A percentile compares a stretch with the other conserved stretches of the same genome.
Evolutionary conservation across 139 green algal species (phyloP).

Genomic region (Volvox africanus): DNA sequence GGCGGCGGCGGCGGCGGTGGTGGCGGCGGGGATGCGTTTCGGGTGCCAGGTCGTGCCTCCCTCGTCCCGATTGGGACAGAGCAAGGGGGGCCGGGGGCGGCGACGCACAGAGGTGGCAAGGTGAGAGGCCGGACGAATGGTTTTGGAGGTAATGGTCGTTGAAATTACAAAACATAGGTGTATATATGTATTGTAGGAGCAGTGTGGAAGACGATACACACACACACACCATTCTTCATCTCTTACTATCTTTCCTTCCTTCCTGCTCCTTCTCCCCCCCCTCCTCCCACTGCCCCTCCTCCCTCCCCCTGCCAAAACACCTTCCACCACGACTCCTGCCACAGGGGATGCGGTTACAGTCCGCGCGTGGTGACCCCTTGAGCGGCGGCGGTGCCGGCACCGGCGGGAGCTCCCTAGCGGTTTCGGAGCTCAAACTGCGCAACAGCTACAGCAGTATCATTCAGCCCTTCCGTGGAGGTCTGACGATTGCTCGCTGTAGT

Average conservation of each 20-base stretch:
- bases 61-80: conserved; percentile 7
- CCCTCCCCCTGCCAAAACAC: no score
- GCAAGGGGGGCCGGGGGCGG: background rate
- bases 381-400: background rate
- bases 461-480: conserved; percentile 38
- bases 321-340: no score
- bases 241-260: no score
- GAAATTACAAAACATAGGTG: no score
- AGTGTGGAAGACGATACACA: background rate
- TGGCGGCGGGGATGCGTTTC: background rate
- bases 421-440: conserved; percentile 14
- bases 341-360: no score
- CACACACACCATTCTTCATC: background rate
- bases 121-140: background rate
- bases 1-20: background rate
- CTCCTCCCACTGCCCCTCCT: no score
- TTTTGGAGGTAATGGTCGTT: no score
- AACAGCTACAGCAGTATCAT: conserved; percentile 42
- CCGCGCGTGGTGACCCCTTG: background rate
- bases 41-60: background rate
- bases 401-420: background rate
- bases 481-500: conserved; percentile 22
- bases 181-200: no score
- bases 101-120: background rate
- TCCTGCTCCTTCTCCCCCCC: no score